A percentile compares a stretch with the other conserved stretches of the same genome.
Evolutionary conservation across 2,329 filamentous ascomycete species (phyloP).

Genomic region (Penicillium corylophilum): DNA sequence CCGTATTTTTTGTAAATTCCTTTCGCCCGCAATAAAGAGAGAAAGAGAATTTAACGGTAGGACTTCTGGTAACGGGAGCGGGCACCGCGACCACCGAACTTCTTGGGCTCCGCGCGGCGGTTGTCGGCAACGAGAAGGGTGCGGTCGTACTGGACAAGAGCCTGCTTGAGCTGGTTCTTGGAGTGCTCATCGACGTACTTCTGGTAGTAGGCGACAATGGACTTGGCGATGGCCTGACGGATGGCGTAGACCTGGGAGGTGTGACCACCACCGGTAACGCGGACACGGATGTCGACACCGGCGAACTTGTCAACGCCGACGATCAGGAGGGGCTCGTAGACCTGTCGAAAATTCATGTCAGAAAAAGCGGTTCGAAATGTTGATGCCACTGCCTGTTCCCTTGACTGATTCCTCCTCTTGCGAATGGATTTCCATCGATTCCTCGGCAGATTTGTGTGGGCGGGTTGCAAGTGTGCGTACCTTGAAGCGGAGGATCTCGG

Average conservation of each 20-base stretch:
- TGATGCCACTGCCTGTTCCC: not conserved
- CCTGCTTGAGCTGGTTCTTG: constrained; percentile 99
- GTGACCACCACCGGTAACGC: constrained; percentile 96
- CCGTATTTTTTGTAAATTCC: constrained; percentile 52
- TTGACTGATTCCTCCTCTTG: not conserved
- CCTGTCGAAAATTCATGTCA: constrained; percentile 48
- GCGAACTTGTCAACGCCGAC: constrained; percentile 97
- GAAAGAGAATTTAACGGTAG: constrained; percentile 73
- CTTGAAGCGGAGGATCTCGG: constrained; percentile 98
- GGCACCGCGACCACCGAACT: constrained; percentile 80
- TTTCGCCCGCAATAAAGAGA: constrained; percentile 45
- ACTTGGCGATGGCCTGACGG: constrained; percentile 98
- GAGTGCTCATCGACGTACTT: constrained; percentile 99
- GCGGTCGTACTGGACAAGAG: constrained; percentile 91
- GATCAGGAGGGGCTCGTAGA: constrained; percentile 98
- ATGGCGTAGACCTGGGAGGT: constrained; percentile 97
- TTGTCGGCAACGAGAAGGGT: constrained; percentile 98
- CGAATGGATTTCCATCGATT: not conserved
- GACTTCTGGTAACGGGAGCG: constrained; percentile 98
- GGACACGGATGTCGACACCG: constrained; percentile 94
- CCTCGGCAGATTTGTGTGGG: constrained; percentile 4
- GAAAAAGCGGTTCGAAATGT: not conserved
- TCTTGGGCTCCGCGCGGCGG: constrained; percentile 99
- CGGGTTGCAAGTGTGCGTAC: constrained; percentile 46
- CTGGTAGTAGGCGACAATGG: constrained; percentile 97